A percentile compares a stretch with the other conserved stretches of the same genome.
Evolutionary conservation across 257 asterid genomes (phyloP).

Genomic region (Avicennia marina): DNA sequence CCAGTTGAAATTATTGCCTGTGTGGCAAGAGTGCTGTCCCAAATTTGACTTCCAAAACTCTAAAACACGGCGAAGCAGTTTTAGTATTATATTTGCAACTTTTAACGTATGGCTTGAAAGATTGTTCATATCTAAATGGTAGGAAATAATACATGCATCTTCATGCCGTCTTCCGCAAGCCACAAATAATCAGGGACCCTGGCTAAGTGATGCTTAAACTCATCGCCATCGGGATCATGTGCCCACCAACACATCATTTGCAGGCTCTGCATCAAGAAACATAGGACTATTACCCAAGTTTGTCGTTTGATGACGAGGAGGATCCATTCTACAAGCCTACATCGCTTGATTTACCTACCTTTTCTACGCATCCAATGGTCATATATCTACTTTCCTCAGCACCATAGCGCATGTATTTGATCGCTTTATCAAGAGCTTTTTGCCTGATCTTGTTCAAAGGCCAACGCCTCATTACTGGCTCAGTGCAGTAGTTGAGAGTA

Average conservation of each 20-base stretch:
- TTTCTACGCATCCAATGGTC: constrained; percentile 57
- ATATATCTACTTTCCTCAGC: constrained; percentile 61
- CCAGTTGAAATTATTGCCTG: constrained; percentile 66
- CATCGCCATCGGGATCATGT: constrained; percentile 57
- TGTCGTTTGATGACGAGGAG: neutral
- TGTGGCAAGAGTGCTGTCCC: constrained; percentile 63
- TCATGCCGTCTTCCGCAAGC: constrained; percentile 95
- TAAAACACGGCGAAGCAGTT: too few relatives aligned
- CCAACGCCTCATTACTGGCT: constrained; percentile 69
- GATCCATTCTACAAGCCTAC: neutral
- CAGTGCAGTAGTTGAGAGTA: constrained; percentile 46
- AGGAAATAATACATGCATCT: constrained; percentile 52
- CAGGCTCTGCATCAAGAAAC: constrained; percentile 39
- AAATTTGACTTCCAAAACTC: constrained; percentile 75
- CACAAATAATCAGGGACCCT: constrained; percentile 76
- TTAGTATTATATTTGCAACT: too few relatives aligned
- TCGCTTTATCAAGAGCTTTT: constrained; percentile 49
- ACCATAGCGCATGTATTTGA: constrained; percentile 55
- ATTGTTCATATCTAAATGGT: neutral
- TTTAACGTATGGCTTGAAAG: neutral
- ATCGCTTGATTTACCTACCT: constrained; percentile 30
- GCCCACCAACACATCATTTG: constrained; percentile 94
- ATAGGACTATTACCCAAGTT: neutral
- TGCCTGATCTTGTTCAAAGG: constrained; percentile 58
- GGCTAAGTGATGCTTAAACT: constrained; percentile 67